Evolutionary conservation across 2,329 filamentous ascomycete genomes (phyloP), one percentile per base, ranked within the genome.

Genomic region (Blumeria graminis): DNA sequence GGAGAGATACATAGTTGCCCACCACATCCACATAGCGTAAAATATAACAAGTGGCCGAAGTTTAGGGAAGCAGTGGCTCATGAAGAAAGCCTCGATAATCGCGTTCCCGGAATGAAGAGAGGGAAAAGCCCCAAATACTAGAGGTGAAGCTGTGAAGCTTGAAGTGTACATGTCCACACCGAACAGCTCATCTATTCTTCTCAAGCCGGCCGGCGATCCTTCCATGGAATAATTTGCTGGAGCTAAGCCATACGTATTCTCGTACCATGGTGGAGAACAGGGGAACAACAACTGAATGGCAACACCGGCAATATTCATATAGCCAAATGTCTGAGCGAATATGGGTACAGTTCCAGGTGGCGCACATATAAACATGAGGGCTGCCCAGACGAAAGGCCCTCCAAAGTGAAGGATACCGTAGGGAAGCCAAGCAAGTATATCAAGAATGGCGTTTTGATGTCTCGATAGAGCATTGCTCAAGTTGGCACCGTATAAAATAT

Each of bases 1-100:
- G 65, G 86, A 93, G 55, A 96, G 78, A 67, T 96, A 95, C 87
- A 96, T 94, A 62, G 90, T 96, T 11, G 89, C 85, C 88, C 90
- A 96, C 86, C 88, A 95, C 64, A 95, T 81, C 90, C 90, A 95
- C 66, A 84, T 77, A 48, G 84, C 84, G 69, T 95, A 96, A 61
- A 77, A 74, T 60, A 89, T 77, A 70, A 93, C 94, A 56, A 92
- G 70, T 11, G 82, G 80, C 62, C 84, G 81, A 62, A 93, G 76
- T 59, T 79, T 80, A 4, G 90, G 90, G 74, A 96, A 95, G 67
- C 86, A 81, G 69, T 93, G 83, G 69, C 83, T 86, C 81, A 96
- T 85, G 74, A 95, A 94, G 14, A 95, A 76, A 22, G 86, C 88
- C 68, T 94, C 86, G 56, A 94, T 75, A 4, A 88, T 89, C 8